Conservation (phyloP, 108 stramenopile species). For the Nitzschia inconspicua region DNA sequence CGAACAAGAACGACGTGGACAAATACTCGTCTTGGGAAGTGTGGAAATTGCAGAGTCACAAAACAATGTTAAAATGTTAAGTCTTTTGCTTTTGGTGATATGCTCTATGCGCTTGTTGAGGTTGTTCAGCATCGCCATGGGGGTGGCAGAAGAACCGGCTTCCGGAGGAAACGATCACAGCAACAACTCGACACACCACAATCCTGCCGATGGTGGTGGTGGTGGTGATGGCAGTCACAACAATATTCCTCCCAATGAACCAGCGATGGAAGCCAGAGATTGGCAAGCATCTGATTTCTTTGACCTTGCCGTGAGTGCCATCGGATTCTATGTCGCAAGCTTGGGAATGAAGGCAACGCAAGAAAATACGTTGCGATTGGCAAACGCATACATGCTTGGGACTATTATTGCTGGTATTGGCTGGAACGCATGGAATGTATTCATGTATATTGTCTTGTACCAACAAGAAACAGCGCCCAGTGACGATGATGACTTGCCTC, state of each 20-base stretch:
- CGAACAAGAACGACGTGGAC: slow-evolving; percentile 70
- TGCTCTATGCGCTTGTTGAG: slow-evolving; percentile 66
- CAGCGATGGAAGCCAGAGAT: slow-evolving; percentile 19
- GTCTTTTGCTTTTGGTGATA: slow-evolving; percentile 72
- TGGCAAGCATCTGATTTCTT: slow-evolving; percentile 66
- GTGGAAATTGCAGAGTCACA: slow-evolving; percentile 75
- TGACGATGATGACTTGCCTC: slow-evolving; percentile 5
- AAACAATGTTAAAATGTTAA: slow-evolving; percentile 77
- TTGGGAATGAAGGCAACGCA: slow-evolving; percentile 62
- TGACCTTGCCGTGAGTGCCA: slow-evolving; percentile 48
- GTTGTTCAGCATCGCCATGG: slow-evolving; percentile 57
- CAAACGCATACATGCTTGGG: slow-evolving; percentile 52
- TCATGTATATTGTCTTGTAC: slow-evolving; percentile 15
- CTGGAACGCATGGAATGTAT: slow-evolving; percentile 41
- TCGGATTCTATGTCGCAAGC: slow-evolving; percentile 71
- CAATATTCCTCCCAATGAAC: not conserved
- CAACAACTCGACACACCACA: not conserved
- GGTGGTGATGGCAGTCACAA: not conserved
- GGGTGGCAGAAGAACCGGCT: slow-evolving; percentile 46
- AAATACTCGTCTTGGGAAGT: slow-evolving; percentile 69
- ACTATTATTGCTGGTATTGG: slow-evolving; percentile 48
- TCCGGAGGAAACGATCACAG: slow-evolving; percentile 13
- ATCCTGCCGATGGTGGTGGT: slow-evolving; percentile 4
- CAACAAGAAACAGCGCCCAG: slow-evolving; percentile 1
- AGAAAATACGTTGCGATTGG: slow-evolving; percentile 63